These are phyloP conservation scores for Leptomonas pyrrhocoris DNA, from an alignment of 208 protist species.

Conservation along the genomic window DNA sequence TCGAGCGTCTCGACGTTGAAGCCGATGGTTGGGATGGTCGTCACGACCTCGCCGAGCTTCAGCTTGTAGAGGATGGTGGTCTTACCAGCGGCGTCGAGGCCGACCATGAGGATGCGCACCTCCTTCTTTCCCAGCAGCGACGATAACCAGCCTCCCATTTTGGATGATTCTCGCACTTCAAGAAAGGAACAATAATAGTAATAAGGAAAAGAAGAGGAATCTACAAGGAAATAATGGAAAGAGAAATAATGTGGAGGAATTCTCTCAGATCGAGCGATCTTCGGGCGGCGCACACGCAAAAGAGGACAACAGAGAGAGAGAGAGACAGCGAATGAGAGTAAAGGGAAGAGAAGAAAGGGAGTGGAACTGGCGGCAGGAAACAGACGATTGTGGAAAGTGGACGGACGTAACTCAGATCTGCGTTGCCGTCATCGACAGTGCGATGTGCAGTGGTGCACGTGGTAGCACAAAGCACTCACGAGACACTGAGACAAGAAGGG, in stretches of 20 bases:
- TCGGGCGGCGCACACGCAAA: background rate
- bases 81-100: constrained; percentile 98
- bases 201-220: background rate
- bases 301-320: no score
- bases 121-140: constrained; percentile 96
- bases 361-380: no score
- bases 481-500: no score
- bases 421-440: no score
- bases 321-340: background rate
- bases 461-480: no score
- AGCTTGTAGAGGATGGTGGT: constrained; percentile 98
- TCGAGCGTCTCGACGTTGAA: constrained; percentile 98
- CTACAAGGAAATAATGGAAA: background rate
- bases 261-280: background rate
- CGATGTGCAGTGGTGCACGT: no score
- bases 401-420: no score
- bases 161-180: background rate
- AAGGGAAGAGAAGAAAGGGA: background rate
- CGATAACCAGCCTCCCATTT: constrained; percentile 67
- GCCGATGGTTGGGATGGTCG: constrained; percentile 97
- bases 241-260: background rate
- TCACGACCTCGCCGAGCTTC: constrained; percentile 96
- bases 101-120: constrained; percentile 97
- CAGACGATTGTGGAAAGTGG: no score
- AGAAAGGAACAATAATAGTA: background rate